phyloP scores from a whole-genome alignment of 192 early-diverging fungal genomes.

The Coemansia sp. region DNA sequence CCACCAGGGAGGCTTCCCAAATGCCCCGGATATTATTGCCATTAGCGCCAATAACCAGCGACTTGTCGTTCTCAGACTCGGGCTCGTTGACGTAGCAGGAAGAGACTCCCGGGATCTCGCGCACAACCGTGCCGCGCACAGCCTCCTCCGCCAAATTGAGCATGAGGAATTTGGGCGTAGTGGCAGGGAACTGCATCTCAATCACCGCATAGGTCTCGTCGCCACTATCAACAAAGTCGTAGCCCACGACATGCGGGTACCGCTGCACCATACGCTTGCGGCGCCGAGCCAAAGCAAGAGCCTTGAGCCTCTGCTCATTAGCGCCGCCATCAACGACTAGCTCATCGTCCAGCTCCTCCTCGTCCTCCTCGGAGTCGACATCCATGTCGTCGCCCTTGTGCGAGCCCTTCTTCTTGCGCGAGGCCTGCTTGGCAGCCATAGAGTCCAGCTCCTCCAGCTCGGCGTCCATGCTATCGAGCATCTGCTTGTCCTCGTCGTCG shows the following conservation, averaged over 20 bases:
- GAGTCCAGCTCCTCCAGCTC: conserved; percentile 47
- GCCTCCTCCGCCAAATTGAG: conserved; percentile 80
- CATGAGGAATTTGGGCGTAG: conserved; percentile 94
- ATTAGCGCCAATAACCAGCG: conserved; percentile 75
- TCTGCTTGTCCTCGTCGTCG: conserved; percentile 81
- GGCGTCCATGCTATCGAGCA: conserved; percentile 47
- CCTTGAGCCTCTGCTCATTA: conserved; percentile 44
- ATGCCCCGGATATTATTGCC: conserved; percentile 90
- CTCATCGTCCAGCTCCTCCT: conserved; percentile 33
- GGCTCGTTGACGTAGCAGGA: conserved; percentile 79
- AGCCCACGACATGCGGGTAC: conserved; percentile 66
- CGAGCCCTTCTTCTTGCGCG: background rate
- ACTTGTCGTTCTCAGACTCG: conserved; percentile 75
- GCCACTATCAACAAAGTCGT: conserved; percentile 43
- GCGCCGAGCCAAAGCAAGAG: conserved; percentile 20
- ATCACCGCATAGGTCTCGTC: conserved; percentile 38
- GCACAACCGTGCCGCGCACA: conserved; percentile 70
- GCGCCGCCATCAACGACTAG: conserved; percentile 44
- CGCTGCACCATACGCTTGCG: conserved; percentile 53
- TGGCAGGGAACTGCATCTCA: conserved; percentile 84
- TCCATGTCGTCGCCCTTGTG: conserved; percentile 17
- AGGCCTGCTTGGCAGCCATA: conserved; percentile 12
- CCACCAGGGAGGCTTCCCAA: conserved; percentile 65
- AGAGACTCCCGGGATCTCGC: conserved; percentile 81
- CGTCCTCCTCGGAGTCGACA: conserved; percentile 35